Base-by-base conservation (phyloP, 75 land plant genomes). In the Selaginella moellendorffii region DNA sequence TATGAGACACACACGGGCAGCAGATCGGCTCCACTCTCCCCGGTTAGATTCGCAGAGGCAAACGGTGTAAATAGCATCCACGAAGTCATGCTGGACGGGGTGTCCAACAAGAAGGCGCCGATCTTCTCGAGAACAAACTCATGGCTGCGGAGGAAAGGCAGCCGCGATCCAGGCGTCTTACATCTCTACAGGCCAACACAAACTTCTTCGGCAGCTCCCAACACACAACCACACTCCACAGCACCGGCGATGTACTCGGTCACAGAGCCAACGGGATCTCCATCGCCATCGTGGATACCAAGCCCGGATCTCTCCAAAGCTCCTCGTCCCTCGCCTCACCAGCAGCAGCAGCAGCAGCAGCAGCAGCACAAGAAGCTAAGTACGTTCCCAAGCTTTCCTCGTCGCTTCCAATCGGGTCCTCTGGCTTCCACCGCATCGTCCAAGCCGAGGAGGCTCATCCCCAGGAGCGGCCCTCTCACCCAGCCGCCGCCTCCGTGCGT, bases 351-450 rank as follows among this genome's bases (percentile, higher is more conserved):
- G n/a, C n/a, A n/a, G n/a, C n/a, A n/a, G n/a, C n/a, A n/a, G n/a
- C n/a, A n/a, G n/a, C n/a, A n/a, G n/a, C n/a, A n/a, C n/a, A 36
- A 36, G 46, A 36, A 36, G 14, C 46, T 36, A 14, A 14, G 5
- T 36, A 36, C 46, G 10, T 36, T 36, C 14, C 46, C 46, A 36
- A 36, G 46, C 46, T 36, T 36, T 36, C 14, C 46, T 36, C 10
- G 46, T 36, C 10, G 46, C n/a, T 67, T 68, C 24, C 68, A 73
- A 26, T 73, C 75, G 0, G 75, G 75, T 52, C 59, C 54, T 64
- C 20, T 27, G 30, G 54, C 1, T n/a, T n/a, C n/a, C n/a, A n/a
- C n/a, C n/a, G n/a, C n/a, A n/a, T n/a, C n/a, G n/a, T n/a, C n/a
- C n/a, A n/a, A n/a, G n/a, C n/a, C n/a, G n/a, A n/a, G n/a, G 20